Evolutionary conservation across 2,329 filamentous ascomycete genomes (phyloP).

Genomic region (Calonectria henricotiae): DNA sequence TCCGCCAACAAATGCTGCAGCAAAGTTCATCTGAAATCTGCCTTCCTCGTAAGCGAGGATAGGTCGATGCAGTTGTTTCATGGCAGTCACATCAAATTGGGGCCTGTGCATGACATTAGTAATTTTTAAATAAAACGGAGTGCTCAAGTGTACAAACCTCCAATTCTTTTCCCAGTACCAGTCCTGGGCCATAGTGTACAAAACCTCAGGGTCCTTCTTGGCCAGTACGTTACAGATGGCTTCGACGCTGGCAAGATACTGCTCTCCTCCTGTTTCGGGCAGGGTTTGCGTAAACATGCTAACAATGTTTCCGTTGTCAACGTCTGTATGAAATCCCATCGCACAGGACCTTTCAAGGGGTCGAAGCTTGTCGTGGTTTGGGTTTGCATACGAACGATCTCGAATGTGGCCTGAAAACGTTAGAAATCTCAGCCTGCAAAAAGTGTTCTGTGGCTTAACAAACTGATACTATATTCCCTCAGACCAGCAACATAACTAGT

Average conservation of each 20-base stretch:
- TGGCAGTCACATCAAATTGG: not conserved
- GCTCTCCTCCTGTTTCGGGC: not conserved
- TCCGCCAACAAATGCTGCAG: not conserved
- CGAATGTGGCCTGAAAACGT: not conserved
- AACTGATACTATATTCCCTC: not conserved
- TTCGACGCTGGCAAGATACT: slow-evolving; percentile 1
- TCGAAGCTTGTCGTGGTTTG: not conserved
- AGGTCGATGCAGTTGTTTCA: slow-evolving; percentile 1
- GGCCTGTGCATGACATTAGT: not conserved
- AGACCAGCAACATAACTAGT: not conserved
- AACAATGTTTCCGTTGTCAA: not conserved
- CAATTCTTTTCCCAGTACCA: slow-evolving; percentile 16
- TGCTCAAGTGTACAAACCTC: not conserved
- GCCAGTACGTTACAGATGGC: not conserved
- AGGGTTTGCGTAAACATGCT: slow-evolving; percentile 5
- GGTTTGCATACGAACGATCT: not conserved
- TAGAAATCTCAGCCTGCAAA: not conserved
- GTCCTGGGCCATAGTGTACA: not conserved
- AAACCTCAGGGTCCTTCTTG: not conserved
- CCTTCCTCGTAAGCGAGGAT: not conserved
- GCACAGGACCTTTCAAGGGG: not conserved
- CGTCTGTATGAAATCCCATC: slow-evolving; percentile 1
- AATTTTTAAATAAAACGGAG: not conserved
- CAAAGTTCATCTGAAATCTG: slow-evolving; percentile 8
- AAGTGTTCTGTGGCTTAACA: not conserved